Percentiles rank a stretch among this genome's conserved stretches.
phyloP scores from a whole-genome alignment of 2,329 filamentous ascomycete species.

The Xylaria hypoxylon region DNA sequence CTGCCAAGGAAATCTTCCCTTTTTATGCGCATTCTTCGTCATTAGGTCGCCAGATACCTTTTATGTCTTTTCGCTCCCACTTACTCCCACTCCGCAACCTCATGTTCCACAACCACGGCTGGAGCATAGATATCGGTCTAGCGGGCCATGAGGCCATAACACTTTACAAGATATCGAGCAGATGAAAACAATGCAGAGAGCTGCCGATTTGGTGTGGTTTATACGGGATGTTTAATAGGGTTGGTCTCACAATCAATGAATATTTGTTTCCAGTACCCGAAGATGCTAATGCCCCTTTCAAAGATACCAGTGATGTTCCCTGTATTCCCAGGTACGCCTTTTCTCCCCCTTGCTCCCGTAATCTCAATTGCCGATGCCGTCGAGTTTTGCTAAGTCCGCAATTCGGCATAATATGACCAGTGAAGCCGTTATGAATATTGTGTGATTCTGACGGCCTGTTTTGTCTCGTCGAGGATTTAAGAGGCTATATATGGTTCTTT shows the following conservation, averaged over 20 bases:
- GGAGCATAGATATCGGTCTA: neutral
- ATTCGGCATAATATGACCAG: neutral
- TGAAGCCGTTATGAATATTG: neutral
- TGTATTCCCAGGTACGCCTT: constrained; percentile 42
- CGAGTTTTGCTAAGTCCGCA: neutral
- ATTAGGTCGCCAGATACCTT: neutral
- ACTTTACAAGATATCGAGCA: neutral
- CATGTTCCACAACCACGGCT: no score
- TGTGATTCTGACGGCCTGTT: neutral
- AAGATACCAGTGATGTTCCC: constrained; percentile 41
- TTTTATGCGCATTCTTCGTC: neutral
- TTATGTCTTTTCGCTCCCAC: neutral
- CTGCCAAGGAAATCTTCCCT: neutral
- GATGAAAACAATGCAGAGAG: neutral
- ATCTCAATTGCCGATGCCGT: neutral
- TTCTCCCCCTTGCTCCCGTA: constrained; percentile 1
- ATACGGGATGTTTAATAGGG: constrained; percentile 43
- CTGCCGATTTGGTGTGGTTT: neutral
- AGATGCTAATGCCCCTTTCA: constrained; percentile 49
- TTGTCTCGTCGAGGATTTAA: neutral
- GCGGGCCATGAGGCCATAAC: neutral
- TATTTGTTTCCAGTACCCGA: constrained; percentile 37
- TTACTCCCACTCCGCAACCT: neutral
- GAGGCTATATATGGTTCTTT: neutral
- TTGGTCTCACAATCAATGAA: constrained; percentile 53